These are phyloP conservation scores for Cercophora newfieldiana DNA, from an alignment of 495 filamentous ascomycete genomes.

Conservation along the genomic window DNA sequence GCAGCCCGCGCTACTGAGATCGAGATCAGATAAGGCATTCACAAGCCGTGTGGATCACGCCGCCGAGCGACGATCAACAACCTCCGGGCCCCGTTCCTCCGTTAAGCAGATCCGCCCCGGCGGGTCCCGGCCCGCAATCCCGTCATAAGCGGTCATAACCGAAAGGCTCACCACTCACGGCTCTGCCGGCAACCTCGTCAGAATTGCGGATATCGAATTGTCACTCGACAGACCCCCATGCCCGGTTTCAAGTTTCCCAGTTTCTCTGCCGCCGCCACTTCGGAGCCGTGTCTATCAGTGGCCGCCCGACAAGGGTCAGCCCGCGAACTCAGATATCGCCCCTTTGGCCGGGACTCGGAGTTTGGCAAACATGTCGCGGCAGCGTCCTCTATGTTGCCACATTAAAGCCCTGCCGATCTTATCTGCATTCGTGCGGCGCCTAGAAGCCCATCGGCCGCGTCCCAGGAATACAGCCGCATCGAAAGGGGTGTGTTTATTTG, in stretches of 20 bases:
- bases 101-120: neutral
- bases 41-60: neutral
- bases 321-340: conserved; percentile 4
- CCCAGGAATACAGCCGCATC: neutral
- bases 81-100: neutral
- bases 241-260: neutral
- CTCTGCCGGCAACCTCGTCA: neutral
- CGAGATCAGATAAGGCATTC: neutral
- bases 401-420: conserved; percentile 5
- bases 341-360: neutral
- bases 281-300: neutral
- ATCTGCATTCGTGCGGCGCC: conserved; percentile 26
- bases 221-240: neutral
- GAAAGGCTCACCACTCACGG: neutral
- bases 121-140: neutral
- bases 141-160: neutral
- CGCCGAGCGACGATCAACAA: neutral
- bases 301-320: conserved; percentile 22
- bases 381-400: conserved; percentile 23
- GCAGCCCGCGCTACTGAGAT: neutral
- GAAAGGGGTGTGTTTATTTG: neutral
- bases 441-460: conserved; percentile 23
- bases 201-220: neutral
- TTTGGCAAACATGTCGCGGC: conserved; percentile 20
- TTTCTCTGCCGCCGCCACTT: neutral